These are phyloP conservation scores for Aspergillus transmontanensis DNA, from an alignment of 2,329 filamentous ascomycete genomes.

Conservation along the genomic window DNA sequence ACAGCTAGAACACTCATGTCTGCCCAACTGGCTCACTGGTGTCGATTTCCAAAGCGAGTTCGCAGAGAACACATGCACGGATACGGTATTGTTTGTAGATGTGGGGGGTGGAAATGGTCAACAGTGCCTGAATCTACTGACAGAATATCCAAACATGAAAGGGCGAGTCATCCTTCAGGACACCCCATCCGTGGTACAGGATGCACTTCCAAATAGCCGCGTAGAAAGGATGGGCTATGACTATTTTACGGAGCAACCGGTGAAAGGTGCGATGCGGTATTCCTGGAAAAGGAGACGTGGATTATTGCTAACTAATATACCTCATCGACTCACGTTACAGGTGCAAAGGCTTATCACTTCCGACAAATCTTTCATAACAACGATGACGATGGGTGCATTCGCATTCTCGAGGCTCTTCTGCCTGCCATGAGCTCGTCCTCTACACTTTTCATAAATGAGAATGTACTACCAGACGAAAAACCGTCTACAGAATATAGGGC, in stretches of 20 bases:
- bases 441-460: background rate
- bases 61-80: too few species aligned
- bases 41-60: too few species aligned
- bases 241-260: constrained; percentile 1
- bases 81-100: too few species aligned
- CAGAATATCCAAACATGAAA: too few species aligned
- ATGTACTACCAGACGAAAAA: background rate
- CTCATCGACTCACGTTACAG: background rate
- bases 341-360: background rate
- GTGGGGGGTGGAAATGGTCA: too few species aligned
- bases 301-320: background rate
- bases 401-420: background rate
- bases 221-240: constrained; percentile 3
- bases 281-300: background rate
- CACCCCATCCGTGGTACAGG: too few species aligned
- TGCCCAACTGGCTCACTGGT: too few species aligned
- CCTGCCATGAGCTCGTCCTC: background rate
- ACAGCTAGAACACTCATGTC: too few species aligned
- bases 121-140: too few species aligned
- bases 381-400: background rate
- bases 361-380: constrained; percentile 1
- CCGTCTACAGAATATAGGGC: background rate
- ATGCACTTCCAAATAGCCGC: background rate
- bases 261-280: background rate
- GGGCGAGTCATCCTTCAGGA: too few species aligned